Evolutionary conservation across 768 basidiomycete species (phyloP).

Genomic region (Tylopilus sp.): DNA sequence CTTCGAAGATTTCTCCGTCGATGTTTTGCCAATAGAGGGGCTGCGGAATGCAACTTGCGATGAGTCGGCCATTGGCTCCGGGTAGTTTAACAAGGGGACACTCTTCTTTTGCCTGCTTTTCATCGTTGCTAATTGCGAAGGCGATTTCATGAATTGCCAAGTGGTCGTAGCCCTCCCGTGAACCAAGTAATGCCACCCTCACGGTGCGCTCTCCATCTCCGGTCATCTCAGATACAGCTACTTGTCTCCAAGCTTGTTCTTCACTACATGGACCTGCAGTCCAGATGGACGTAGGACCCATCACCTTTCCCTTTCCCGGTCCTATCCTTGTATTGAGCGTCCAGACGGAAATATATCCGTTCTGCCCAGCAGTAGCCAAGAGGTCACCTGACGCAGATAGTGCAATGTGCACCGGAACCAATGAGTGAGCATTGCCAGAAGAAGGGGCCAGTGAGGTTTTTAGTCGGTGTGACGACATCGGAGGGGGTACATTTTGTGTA

Average conservation of each 20-base stretch:
- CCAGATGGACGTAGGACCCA: conserved; percentile 49
- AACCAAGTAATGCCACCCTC: conserved; percentile 40
- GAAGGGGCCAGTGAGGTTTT: conserved; percentile 19
- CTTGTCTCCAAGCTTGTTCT: conserved; percentile 28
- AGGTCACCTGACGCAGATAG: conserved; percentile 57
- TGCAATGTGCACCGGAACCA: conserved; percentile 60
- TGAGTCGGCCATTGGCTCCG: conserved; percentile 45
- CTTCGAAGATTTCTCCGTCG: conserved; percentile 46
- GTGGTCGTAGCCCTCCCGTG: conserved; percentile 32
- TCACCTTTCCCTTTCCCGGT: conserved; percentile 53
- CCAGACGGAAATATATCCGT: conserved; percentile 69
- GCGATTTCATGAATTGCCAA: conserved; percentile 27
- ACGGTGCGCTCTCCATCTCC: conserved; percentile 2
- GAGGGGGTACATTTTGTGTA: conserved; percentile 95
- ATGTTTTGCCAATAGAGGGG: conserved; percentile 41
- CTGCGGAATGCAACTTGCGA: conserved; percentile 22
- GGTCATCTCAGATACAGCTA: conserved; percentile 17
- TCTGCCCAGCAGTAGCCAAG: conserved; percentile 66
- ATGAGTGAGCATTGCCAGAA: neutral
- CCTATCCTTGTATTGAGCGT: conserved; percentile 59
- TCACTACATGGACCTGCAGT: conserved; percentile 21
- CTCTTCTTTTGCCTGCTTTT: conserved; percentile 1
- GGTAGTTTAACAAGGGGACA: conserved; percentile 27
- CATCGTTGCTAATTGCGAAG: neutral
- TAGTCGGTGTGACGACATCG: conserved; percentile 74